These are phyloP conservation scores for Mediolabrus comicus DNA, from an alignment of 108 stramenopile species.

Conservation along the genomic window DNA sequence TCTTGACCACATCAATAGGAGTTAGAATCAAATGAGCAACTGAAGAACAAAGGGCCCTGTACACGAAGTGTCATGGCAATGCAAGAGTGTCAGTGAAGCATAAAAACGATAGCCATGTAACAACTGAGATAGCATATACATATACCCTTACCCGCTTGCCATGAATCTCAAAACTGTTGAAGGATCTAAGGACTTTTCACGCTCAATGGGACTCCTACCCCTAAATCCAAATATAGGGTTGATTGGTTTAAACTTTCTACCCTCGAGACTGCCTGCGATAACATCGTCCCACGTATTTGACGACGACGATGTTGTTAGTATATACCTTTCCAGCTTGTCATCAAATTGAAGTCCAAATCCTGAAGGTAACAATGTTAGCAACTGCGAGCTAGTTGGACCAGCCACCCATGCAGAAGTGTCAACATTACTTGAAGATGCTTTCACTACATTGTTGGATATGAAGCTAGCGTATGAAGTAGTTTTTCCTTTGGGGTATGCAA, in stretches of 20 bases:
- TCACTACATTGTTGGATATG: conserved; percentile 8
- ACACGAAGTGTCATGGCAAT: too few relatives aligned
- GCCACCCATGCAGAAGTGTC: conserved; percentile 22
- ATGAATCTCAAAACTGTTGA: conserved; percentile 67
- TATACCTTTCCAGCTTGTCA: conserved; percentile 49
- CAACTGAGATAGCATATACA: too few relatives aligned
- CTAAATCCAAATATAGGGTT: conserved; percentile 83
- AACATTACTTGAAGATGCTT: conserved; percentile 14
- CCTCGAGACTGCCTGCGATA: conserved; percentile 24
- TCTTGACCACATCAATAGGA: conserved; percentile 77
- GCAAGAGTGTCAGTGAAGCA: too few relatives aligned
- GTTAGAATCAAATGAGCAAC: conserved; percentile 74
- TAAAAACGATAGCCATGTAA: too few relatives aligned
- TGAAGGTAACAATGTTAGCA: conserved; percentile 71
- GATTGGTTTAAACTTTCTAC: conserved; percentile 40
- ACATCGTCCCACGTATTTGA: conserved; percentile 23
- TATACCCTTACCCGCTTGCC: too few relatives aligned
- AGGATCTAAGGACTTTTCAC: conserved; percentile 61
- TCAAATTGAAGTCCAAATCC: conserved; percentile 77
- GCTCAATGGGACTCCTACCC: conserved; percentile 86
- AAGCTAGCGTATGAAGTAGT: conserved; percentile 34
- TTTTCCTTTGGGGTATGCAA: conserved; percentile 35
- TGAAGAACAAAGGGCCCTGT: conserved; percentile 74
- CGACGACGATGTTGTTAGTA: conserved; percentile 29
- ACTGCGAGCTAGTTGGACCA: conserved; percentile 51